Percentiles rank a stretch among this genome's conserved stretches.
Evolutionary conservation across 2,329 filamentous ascomycete genomes (phyloP).

Genomic region (Macrophomina tecta): DNA sequence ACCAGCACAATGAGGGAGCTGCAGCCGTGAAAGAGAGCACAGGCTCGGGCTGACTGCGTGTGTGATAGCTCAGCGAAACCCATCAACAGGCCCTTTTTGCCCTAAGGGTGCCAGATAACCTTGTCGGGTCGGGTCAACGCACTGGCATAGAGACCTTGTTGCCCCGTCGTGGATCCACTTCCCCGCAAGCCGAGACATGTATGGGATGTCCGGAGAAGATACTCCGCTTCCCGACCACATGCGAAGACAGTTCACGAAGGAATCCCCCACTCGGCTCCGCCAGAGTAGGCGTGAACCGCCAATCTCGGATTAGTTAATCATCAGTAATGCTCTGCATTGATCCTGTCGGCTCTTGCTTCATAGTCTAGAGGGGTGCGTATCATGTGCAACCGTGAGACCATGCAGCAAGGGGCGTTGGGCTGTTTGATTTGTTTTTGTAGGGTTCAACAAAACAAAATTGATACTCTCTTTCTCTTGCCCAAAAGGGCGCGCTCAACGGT

Average conservation of each 20-base stretch:
- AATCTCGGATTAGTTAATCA: constrained; percentile 12
- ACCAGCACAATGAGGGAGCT: neutral
- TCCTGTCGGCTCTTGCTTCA: neutral
- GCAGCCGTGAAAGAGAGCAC: neutral
- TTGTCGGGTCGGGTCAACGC: no score
- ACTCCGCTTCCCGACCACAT: constrained; percentile 10
- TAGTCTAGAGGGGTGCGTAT: neutral
- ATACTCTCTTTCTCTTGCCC: neutral
- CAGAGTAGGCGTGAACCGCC: neutral
- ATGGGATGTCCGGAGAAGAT: neutral
- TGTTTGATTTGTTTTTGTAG: constrained; percentile 18
- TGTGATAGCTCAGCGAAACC: neutral
- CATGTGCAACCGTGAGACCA: constrained; percentile 14
- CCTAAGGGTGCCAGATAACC: neutral
- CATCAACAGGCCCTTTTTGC: neutral
- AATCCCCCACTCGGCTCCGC: constrained; percentile 1
- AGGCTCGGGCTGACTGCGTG: neutral
- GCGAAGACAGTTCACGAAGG: neutral
- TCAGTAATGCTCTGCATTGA: neutral
- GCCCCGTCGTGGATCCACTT: neutral
- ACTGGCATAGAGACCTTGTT: neutral
- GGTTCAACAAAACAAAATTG: constrained; percentile 24
- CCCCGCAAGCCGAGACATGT: neutral
- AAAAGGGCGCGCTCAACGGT: neutral
- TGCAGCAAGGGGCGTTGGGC: constrained; percentile 8